These are phyloP conservation scores for Ogataea zsoltii DNA, from an alignment of 805 yeast genomes.

Conservation along the genomic window DNA sequence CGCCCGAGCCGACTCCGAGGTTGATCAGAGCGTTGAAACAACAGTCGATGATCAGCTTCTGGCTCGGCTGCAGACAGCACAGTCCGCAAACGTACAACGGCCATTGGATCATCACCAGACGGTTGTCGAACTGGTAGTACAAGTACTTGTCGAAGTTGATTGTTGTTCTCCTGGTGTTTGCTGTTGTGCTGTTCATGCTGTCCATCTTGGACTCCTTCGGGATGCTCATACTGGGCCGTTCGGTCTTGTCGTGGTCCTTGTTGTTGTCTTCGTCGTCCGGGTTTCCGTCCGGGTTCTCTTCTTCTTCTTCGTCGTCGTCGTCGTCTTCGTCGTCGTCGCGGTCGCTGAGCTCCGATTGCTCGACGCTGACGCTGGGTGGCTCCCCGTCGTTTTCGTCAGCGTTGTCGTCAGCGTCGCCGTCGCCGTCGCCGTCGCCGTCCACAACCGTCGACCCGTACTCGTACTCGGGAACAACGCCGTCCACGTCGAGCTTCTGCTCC, in stretches of 20 bases:
- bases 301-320: slow-evolving; percentile 7
- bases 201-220: slow-evolving; percentile 11
- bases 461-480: neutral
- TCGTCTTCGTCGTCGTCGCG: neutral
- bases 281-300: neutral
- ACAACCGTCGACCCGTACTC: neutral
- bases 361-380: too few relatives aligned
- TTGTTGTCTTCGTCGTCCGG: neutral
- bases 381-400: too few relatives aligned
- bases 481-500: neutral
- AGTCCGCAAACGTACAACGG: slow-evolving; percentile 37
- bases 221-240: slow-evolving; percentile 5
- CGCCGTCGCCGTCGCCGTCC: slow-evolving; percentile 6
- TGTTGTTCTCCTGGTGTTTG: slow-evolving; percentile 8
- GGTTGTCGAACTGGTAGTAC: slow-evolving; percentile 35
- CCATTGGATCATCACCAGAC: slow-evolving; percentile 41
- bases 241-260: neutral
- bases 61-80: slow-evolving; percentile 32
- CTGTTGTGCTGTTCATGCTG: slow-evolving; percentile 7
- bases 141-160: slow-evolving; percentile 31
- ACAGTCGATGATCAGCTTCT: slow-evolving; percentile 36
- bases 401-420: neutral
- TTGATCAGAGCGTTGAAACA: slow-evolving; percentile 36
- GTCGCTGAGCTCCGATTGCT: neutral
- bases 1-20: slow-evolving; percentile 39